phyloP scores from a whole-genome alignment of 805 yeast species.

The Starmera caribaea region DNA sequence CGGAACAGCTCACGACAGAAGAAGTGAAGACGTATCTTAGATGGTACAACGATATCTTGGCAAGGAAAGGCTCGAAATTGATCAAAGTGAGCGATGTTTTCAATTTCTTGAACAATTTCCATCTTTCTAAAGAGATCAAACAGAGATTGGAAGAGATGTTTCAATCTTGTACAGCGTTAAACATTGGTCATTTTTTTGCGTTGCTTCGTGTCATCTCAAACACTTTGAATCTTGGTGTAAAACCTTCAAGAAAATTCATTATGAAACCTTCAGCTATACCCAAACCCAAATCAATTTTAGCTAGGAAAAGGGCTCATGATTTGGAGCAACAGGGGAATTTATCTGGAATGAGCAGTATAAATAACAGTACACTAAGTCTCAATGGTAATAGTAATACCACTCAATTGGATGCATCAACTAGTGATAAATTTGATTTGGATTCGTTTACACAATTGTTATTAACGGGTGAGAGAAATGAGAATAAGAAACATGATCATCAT shows the following conservation, averaged over 20 bases:
- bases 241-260: constrained; percentile 48
- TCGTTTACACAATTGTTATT: constrained; percentile 75
- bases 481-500: constrained; percentile 21
- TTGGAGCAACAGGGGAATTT: constrained; percentile 28
- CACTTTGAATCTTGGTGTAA: constrained; percentile 36
- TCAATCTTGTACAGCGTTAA: constrained; percentile 47
- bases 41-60: constrained; percentile 84
- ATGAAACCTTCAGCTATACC: constrained; percentile 56
- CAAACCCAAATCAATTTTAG: constrained; percentile 68
- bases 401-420: not conserved
- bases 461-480: constrained; percentile 64
- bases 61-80: constrained; percentile 57
- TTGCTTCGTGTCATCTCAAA: constrained; percentile 73
- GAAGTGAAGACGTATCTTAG: constrained; percentile 82
- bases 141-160: constrained; percentile 43
- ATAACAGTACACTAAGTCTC: constrained; percentile 8
- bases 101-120: constrained; percentile 69
- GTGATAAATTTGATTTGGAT: constrained; percentile 59
- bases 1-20: constrained; percentile 59
- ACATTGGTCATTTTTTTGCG: constrained; percentile 88
- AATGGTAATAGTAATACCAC: constrained; percentile 2
- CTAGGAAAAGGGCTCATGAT: constrained; percentile 46
- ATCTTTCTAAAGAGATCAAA: constrained; percentile 41
- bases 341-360: constrained; percentile 9
- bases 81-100: constrained; percentile 73